A percentile compares a stretch with the other conserved stretches of the same genome.
These are phyloP conservation scores for Henckelia pumila DNA, from an alignment of 257 asterid species.

Conservation along the genomic window DNA sequence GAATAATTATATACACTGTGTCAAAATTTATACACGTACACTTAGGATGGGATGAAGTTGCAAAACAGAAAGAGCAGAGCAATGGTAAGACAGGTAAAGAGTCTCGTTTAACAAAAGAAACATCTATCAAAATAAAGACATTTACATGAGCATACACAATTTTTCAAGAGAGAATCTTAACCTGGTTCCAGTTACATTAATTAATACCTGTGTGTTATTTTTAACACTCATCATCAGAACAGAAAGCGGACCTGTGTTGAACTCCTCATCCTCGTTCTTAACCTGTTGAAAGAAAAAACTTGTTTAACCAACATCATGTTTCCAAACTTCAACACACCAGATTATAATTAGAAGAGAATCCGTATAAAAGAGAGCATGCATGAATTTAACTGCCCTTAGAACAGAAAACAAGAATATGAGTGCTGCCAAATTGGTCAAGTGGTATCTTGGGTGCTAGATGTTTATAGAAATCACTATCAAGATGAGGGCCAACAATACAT, in stretches of 20 bases:
- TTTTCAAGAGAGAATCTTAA: neutral
- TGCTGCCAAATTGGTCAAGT: neutral
- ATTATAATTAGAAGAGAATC: neutral
- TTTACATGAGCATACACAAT: neutral
- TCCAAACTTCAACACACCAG: neutral
- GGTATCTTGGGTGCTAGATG: neutral
- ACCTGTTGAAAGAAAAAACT: conserved; percentile 33
- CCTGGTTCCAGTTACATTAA: neutral
- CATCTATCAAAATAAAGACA: neutral
- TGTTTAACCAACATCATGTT: neutral
- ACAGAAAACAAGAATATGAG: conserved; percentile 1
- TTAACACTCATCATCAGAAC: conserved; percentile 62
- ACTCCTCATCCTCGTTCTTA: conserved; percentile 91
- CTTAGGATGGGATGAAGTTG: neutral
- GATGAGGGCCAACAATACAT: neutral
- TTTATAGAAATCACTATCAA: neutral
- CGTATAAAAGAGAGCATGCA: neutral
- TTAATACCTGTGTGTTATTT: conserved; percentile 52
- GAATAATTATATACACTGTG: neutral
- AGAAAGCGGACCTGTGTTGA: conserved; percentile 95
- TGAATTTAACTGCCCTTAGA: neutral
- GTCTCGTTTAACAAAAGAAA: neutral
- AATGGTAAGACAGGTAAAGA: neutral
- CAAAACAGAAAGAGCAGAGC: neutral
- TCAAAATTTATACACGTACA: neutral